A percentile compares a stretch with the other conserved stretches of the same genome.
These are phyloP conservation scores for Colletotrichum paranaense DNA, from an alignment of 2,329 filamentous ascomycete genomes.

Conservation along the genomic window DNA sequence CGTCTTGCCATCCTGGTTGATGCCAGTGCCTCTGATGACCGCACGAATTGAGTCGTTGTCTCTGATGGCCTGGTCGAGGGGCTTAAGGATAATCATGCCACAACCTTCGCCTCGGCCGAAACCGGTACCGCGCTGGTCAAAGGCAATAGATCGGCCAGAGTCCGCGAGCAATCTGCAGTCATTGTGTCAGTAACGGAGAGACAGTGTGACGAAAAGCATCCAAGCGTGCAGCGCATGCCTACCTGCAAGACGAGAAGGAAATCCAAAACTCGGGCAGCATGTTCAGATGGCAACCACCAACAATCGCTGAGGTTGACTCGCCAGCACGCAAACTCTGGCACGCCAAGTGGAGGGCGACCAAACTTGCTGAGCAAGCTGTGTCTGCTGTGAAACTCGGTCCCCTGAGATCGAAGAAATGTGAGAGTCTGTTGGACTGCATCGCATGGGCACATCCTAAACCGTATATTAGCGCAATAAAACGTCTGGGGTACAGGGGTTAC, in stretches of 20 bases:
- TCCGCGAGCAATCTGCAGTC: constrained; percentile 59
- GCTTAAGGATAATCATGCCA: constrained; percentile 67
- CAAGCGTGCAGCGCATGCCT: constrained; percentile 32
- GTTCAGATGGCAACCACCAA: constrained; percentile 60
- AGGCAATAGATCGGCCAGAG: constrained; percentile 61
- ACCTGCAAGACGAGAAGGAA: constrained; percentile 57
- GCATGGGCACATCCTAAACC: constrained; percentile 58
- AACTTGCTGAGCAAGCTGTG: constrained; percentile 63
- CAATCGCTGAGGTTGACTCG: constrained; percentile 58
- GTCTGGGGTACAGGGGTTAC: not conserved
- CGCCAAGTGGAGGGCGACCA: constrained; percentile 62
- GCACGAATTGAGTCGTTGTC: constrained; percentile 67
- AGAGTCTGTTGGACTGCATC: constrained; percentile 65
- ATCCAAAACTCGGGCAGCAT: constrained; percentile 60
- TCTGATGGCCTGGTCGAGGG: constrained; percentile 62
- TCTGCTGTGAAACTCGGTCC: constrained; percentile 65
- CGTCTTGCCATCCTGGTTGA: constrained; percentile 67
- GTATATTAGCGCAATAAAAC: constrained; percentile 31
- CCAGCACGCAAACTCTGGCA: constrained; percentile 60
- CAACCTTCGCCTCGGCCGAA: constrained; percentile 72
- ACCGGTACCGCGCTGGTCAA: constrained; percentile 48
- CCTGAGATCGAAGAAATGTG: constrained; percentile 65
- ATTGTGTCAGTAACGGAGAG: not conserved
- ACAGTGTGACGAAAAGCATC: not conserved
- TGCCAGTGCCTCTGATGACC: constrained; percentile 60